Percentiles rank a stretch among this genome's conserved stretches.
Conservation (phyloP, 2,329 filamentous ascomycete species). For the Pseudogymnoascus verrucosus region DNA sequence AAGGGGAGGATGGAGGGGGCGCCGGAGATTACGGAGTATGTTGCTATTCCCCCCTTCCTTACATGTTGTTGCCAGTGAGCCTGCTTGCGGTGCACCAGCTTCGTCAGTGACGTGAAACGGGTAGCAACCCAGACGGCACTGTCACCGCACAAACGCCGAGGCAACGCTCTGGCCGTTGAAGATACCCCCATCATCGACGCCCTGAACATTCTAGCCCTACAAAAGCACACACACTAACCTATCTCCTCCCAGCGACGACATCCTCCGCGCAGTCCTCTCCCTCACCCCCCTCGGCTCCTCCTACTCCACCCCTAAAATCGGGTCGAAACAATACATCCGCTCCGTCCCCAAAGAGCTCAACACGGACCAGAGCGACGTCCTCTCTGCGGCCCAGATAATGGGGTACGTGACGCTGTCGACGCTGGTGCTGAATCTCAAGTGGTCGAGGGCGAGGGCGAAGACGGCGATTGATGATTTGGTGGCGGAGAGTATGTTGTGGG, state of each 20-base stretch:
- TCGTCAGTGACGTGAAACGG: too few species aligned
- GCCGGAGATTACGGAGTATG: conserved; percentile 69
- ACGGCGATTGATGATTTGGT: conserved; percentile 88
- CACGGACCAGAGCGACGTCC: conserved; percentile 82
- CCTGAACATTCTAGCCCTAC: background rate
- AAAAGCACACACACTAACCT: background rate
- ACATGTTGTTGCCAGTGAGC: background rate
- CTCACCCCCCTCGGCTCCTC: conserved; percentile 81
- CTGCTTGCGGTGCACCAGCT: too few species aligned
- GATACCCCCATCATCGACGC: too few species aligned
- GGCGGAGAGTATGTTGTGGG: conserved; percentile 85
- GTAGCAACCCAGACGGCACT: too few species aligned
- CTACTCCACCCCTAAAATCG: conserved; percentile 77
- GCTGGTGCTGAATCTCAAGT: conserved; percentile 76
- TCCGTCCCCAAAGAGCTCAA: conserved; percentile 94
- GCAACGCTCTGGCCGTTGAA: too few species aligned
- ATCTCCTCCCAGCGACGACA: conserved; percentile 60
- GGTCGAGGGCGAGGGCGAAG: conserved; percentile 76
- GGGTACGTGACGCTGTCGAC: conserved; percentile 87
- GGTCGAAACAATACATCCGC: conserved; percentile 77
- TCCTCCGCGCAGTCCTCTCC: conserved; percentile 79
- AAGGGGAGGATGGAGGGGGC: conserved; percentile 66
- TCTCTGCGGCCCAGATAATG: conserved; percentile 83
- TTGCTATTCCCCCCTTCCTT: background rate
- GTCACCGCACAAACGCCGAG: too few species aligned